These are phyloP conservation scores for Phytophthora quininea DNA, from an alignment of 352 stramenopile species.

Conservation along the genomic window DNA sequence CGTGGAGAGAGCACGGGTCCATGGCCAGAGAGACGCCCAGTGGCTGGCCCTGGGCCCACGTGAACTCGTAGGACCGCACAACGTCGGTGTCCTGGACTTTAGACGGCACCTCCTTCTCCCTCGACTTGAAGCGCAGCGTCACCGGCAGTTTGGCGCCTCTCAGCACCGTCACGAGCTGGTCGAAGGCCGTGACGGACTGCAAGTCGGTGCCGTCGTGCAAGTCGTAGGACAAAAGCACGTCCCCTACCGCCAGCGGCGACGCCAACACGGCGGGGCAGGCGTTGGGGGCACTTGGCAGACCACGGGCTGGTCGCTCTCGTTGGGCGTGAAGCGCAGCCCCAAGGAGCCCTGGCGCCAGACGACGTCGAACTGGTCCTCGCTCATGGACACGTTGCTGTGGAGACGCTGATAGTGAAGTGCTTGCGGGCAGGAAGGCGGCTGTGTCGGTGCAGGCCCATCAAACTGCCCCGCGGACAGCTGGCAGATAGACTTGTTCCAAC, in stretches of 20 bases:
- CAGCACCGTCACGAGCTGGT: constrained; percentile 61
- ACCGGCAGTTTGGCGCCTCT: constrained; percentile 57
- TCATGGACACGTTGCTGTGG: background rate
- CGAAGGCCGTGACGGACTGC: constrained; percentile 47
- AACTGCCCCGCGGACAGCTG: background rate
- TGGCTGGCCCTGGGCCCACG: constrained; percentile 49
- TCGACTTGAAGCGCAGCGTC: constrained; percentile 68
- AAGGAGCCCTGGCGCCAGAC: constrained; percentile 60
- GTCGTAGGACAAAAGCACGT: constrained; percentile 68
- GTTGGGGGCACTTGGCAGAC: constrained; percentile 69
- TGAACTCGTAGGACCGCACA: constrained; percentile 56
- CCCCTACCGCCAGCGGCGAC: constrained; percentile 59
- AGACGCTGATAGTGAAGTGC: constrained; percentile 1
- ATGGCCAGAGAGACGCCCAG: constrained; percentile 80
- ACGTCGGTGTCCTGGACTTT: constrained; percentile 47
- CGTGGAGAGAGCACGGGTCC: constrained; percentile 77
- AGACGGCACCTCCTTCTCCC: constrained; percentile 49
- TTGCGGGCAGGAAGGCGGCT: background rate
- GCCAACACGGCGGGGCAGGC: constrained; percentile 54
- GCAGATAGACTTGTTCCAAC: background rate
- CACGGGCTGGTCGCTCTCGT: constrained; percentile 66
- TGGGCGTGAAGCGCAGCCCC: constrained; percentile 77
- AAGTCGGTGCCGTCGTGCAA: constrained; percentile 40
- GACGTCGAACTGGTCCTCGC: constrained; percentile 52
- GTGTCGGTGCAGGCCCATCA: constrained; percentile 1